Percentiles rank a stretch among this genome's conserved stretches.
phyloP scores from a whole-genome alignment of 768 basidiomycete genomes.

The Glaciozyma antarctica region DNA sequence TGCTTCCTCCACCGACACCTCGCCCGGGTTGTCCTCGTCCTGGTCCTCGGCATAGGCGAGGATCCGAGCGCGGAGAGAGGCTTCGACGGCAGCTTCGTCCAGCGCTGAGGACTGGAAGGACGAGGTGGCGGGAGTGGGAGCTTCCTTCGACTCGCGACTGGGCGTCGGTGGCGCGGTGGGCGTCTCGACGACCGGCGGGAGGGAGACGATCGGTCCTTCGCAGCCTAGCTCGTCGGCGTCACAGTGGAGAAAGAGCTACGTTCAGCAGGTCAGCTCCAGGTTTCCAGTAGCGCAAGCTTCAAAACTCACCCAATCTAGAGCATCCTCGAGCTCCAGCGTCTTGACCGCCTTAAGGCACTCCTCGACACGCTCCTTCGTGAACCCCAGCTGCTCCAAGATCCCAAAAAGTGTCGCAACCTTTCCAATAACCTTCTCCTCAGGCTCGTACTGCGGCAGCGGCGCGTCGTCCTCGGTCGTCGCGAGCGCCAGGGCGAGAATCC shows the following conservation, averaged over 20 bases:
- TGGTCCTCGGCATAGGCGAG: conserved; percentile 22
- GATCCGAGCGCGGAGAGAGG: conserved; percentile 19
- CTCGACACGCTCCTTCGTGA: conserved; percentile 56
- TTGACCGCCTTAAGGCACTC: conserved; percentile 59
- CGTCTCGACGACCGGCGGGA: conserved; percentile 23
- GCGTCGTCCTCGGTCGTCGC: conserved; percentile 2
- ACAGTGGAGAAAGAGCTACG: conserved; percentile 59
- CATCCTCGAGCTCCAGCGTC: conserved; percentile 72
- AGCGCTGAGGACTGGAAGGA: background rate
- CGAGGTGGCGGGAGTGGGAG: background rate
- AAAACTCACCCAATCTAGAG: conserved; percentile 71
- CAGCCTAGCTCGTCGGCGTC: conserved; percentile 51
- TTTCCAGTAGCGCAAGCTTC: background rate
- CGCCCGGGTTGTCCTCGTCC: conserved; percentile 2
- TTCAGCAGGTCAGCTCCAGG: background rate
- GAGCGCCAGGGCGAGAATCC: conserved; percentile 20
- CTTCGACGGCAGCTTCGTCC: background rate
- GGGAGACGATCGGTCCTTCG: conserved; percentile 27
- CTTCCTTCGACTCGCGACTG: background rate
- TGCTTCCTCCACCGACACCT: background rate
- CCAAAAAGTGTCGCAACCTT: conserved; percentile 73
- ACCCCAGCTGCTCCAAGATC: conserved; percentile 65
- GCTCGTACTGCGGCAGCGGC: conserved; percentile 44
- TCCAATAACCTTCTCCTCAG: conserved; percentile 61
- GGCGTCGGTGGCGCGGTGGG: conserved; percentile 6